Evolutionary conservation across 805 yeast genomes (phyloP).

Genomic region (Brettanomyces custersianus): DNA sequence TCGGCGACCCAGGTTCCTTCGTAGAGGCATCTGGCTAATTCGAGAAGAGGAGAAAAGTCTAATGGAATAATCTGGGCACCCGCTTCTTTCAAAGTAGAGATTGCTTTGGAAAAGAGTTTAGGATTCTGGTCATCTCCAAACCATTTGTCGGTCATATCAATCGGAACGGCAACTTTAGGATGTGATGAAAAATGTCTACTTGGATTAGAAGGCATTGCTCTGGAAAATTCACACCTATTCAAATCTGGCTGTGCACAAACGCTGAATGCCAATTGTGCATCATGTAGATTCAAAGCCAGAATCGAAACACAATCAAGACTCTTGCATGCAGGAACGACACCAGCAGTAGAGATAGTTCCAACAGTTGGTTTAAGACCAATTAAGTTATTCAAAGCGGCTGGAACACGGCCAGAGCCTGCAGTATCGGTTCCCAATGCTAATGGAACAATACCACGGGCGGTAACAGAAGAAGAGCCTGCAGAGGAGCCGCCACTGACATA

Average conservation of each 20-base stretch:
- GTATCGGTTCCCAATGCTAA: conserved; percentile 91
- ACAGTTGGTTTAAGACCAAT: conserved; percentile 90
- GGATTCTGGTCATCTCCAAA: conserved; percentile 77
- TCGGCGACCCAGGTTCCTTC: conserved; percentile 99
- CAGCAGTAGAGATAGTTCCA: conserved; percentile 77
- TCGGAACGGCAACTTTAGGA: conserved; percentile 73
- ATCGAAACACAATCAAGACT: conserved; percentile 89
- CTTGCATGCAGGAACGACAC: conserved; percentile 97
- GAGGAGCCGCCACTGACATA: conserved; percentile 95
- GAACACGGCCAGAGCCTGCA: conserved; percentile 97
- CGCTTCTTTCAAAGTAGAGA: conserved; percentile 38
- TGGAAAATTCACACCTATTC: conserved; percentile 68
- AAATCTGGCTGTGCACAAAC: conserved; percentile 66
- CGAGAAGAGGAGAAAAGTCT: conserved; percentile 69
- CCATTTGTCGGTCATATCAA: conserved; percentile 51
- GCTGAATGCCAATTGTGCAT: conserved; percentile 72
- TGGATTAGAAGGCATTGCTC: conserved; percentile 64
- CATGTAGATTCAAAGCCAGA: conserved; percentile 67
- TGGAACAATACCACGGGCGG: conserved; percentile 85
- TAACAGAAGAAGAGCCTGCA: conserved; percentile 92
- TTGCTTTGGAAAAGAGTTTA: conserved; percentile 51
- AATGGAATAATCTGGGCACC: conserved; percentile 53
- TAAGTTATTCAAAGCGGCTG: conserved; percentile 88
- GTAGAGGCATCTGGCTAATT: conserved; percentile 78
- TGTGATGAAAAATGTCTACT: conserved; percentile 44